These are phyloP conservation scores for Dendrobium nobile DNA, from an alignment of 106 monocot species.

Conservation along the genomic window DNA sequence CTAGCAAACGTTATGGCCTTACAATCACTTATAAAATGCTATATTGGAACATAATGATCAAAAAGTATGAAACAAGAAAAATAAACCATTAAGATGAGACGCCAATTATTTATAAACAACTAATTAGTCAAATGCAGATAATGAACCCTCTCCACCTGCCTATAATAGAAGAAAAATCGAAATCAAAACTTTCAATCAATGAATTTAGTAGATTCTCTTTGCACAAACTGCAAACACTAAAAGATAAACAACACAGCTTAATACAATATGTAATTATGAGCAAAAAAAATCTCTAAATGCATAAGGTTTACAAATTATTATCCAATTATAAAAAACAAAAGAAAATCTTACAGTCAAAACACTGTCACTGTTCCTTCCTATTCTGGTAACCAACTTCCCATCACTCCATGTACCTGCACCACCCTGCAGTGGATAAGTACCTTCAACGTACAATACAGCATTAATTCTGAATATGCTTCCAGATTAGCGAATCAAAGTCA, in stretches of 20 bases:
- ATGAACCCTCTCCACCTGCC: neutral
- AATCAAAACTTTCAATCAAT: neutral
- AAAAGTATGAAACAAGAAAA: neutral
- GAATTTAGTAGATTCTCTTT: neutral
- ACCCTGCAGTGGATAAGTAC: conserved; percentile 91
- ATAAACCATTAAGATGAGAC: neutral
- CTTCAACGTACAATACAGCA: conserved; percentile 23
- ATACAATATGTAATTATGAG: neutral
- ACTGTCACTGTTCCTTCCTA: conserved; percentile 86
- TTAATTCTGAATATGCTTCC: neutral
- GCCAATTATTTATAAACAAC: neutral
- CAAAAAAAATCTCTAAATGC: neutral
- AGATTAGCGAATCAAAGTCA: neutral
- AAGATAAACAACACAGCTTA: neutral
- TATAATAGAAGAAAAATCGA: neutral
- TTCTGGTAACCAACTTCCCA: conserved; percentile 95
- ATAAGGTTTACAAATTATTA: neutral
- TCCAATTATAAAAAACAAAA: neutral
- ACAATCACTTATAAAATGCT: neutral
- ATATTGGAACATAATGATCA: neutral
- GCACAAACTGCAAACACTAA: neutral
- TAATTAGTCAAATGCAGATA: neutral
- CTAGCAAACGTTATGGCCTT: neutral
- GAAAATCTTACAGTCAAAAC: conserved; percentile 86
- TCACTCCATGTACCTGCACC: conserved; percentile 99